These are phyloP conservation scores for Euphrasia confusa DNA, from an alignment of 257 asterid species.

Conservation along the genomic window DNA sequence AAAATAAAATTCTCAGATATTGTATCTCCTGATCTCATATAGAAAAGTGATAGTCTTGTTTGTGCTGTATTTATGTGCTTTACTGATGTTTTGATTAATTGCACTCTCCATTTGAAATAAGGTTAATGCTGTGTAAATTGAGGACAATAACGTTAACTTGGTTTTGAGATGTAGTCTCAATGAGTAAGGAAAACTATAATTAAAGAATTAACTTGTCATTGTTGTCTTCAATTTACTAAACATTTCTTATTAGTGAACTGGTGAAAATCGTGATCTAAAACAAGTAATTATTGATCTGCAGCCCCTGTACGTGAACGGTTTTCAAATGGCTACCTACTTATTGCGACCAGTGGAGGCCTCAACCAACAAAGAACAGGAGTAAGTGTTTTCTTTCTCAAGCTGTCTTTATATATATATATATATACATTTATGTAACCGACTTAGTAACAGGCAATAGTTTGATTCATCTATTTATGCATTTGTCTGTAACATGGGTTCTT, in stretches of 20 bases:
- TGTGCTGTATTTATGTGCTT: constrained; percentile 11
- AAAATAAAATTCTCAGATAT: constrained; percentile 6
- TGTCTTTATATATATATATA: constrained; percentile 1
- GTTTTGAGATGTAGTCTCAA: constrained; percentile 15
- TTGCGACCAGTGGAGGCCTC: constrained; percentile 97
- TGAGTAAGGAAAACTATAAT: constrained; percentile 5
- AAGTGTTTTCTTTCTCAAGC: constrained; percentile 36
- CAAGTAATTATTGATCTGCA: constrained; percentile 34
- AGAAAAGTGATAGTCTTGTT: constrained; percentile 5
- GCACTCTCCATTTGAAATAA: constrained; percentile 18
- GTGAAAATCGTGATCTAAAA: constrained; percentile 26
- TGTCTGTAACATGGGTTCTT: constrained; percentile 13
- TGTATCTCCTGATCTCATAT: constrained; percentile 5
- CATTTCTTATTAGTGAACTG: constrained; percentile 19
- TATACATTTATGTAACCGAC: constrained; percentile 11
- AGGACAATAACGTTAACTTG: constrained; percentile 12
- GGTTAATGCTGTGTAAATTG: constrained; percentile 12
- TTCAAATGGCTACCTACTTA: constrained; percentile 93
- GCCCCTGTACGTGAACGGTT: constrained; percentile 69
- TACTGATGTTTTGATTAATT: constrained; percentile 6
- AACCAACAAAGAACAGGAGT: constrained; percentile 98
- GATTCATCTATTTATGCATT: constrained; percentile 17
- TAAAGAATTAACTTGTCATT: constrained; percentile 15
- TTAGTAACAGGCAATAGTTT: constrained; percentile 7
- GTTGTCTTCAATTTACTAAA: constrained; percentile 21